These are phyloP conservation scores for Saccharomyces mikatae DNA, from an alignment of 805 yeast species.

Conservation along the genomic window DNA sequence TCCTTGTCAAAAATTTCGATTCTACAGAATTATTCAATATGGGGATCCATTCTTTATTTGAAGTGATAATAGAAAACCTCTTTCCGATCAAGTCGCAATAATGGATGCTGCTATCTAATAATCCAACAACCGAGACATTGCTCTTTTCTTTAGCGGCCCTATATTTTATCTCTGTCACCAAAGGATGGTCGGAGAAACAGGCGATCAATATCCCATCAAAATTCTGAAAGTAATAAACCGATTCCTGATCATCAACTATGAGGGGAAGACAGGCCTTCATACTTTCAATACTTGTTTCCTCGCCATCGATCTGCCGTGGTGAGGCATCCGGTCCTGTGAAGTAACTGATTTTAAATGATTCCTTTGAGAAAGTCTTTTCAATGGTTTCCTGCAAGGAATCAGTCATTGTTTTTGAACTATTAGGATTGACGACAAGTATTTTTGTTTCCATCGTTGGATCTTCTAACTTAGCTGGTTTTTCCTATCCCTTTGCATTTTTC, in stretches of 20 bases:
- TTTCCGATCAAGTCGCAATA: constrained; percentile 9
- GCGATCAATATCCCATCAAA: constrained; percentile 20
- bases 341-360: constrained; percentile 1
- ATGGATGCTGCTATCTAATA: constrained; percentile 14
- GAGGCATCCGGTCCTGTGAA: constrained; percentile 19
- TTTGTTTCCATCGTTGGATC: background rate
- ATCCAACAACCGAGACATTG: constrained; percentile 7
- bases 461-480: background rate
- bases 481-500: background rate
- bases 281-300: constrained; percentile 12
- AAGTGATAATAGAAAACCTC: constrained; percentile 20
- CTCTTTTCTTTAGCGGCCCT: background rate
- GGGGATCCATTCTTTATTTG: constrained; percentile 21
- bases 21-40: constrained; percentile 14
- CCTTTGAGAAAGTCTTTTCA: background rate
- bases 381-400: constrained; percentile 11
- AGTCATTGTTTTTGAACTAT: constrained; percentile 21
- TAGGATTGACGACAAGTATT: constrained; percentile 20
- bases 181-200: constrained; percentile 25
- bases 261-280: constrained; percentile 15
- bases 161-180: constrained; percentile 7
- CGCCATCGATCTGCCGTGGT: constrained; percentile 20
- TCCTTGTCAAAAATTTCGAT: constrained; percentile 3
- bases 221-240: constrained; percentile 9
- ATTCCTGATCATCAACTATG: constrained; percentile 6